Base-by-base conservation (phyloP, 176 grass and related monocot genomes). In the Metroxylon sagu region DNA sequence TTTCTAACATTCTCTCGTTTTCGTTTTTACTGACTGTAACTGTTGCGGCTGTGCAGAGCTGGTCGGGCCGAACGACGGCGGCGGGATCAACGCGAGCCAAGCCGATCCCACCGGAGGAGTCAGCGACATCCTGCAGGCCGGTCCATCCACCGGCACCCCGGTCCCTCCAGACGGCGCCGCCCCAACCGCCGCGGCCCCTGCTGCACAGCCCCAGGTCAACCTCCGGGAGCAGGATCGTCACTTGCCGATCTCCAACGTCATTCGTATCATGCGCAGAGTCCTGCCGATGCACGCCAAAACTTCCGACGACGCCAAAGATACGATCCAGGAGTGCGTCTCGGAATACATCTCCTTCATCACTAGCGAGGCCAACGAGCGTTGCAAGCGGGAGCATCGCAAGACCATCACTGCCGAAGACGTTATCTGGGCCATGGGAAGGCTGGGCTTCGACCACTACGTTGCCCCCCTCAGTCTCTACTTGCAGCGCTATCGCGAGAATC, bases 271-370 rank as follows among this genome's bases (percentile, higher is more conserved):
- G 89, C 74, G 89, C 0, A 69, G 68, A 0, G 71, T 67, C 39
- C 84, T 94, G 0, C 89, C 89, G 10, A 17, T 60, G 2, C 74
- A 94, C 18, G 84, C 89, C 28, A 94, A 94, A 77, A 79, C 88
- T 66, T 73, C 84, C 18, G 84, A 85, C 21, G 89, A 94, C 30
- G 74, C 89, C n/a, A 94, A 85, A 74, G 84, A 82, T 43, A 29
- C 77, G 54, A 76, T 85, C 52, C 84, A 84, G 71, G 84, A 94
- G 74, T 94, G 89, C 43, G 84, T 94, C 16, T 88, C 89, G 0
- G 89, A 88, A 71, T 88, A 88, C 67, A 94, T 94, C 70, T 85
- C 80, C 74, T 94, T 94, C 62, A 43, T 94, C 43, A 94, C 89
- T 3, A 57, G 77, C 3, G 84, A 94, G 80, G 84, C 89, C 28